Base-by-base conservation (phyloP, 179 eudicot species). In the Gypsophila paniculata region DNA sequence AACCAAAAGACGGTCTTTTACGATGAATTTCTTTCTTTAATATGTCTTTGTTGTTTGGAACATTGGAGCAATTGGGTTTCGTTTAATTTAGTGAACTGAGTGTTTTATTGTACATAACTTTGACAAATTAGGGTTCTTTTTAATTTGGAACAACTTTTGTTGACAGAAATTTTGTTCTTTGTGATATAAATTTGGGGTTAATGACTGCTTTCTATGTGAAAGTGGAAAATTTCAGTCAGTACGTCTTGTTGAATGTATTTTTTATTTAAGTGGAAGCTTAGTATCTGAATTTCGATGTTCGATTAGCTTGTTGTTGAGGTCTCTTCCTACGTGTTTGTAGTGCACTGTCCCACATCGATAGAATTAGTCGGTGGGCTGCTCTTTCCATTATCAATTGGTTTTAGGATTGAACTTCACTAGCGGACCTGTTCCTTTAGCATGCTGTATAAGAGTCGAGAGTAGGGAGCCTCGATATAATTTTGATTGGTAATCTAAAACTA, bases 11-110 rank as follows among this genome's bases (percentile, higher is more conserved):
- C 34, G 34, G 34, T 29, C 34, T 29, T 29, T 29, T 29, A 29
- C 34, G 34, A 29, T 29, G 34, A 29, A 29, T 29, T 29, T 1
- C 34, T 29, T 29, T 29, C 34, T 29, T 29, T 29, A 29, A 1
- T 29, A 4, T 29, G 1, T 29, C 1, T 29, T 29, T 65, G 63
- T 13, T 64, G 18, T 36, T 19, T 74, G 38, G 44, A 26, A 59
- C 71, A 65, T 39, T 68, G 58, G 51, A 29, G 25, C 39, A 60
- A 22, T 3, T 75, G 72, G 42, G 67, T 74, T 58, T 46, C 55
- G 1, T 23, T 22, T 14, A 13, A 21, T 46, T 46, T 49, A 21
- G 38, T 11, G 5, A 65, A 4, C 39, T 65, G 51, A 18, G 8
- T n/a, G 21, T 66, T 4, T 23, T 9, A 7, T 65, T 36, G 8